phyloP scores from a whole-genome alignment of 768 basidiomycete species.

The Pilatotrama ljubarskyi region DNA sequence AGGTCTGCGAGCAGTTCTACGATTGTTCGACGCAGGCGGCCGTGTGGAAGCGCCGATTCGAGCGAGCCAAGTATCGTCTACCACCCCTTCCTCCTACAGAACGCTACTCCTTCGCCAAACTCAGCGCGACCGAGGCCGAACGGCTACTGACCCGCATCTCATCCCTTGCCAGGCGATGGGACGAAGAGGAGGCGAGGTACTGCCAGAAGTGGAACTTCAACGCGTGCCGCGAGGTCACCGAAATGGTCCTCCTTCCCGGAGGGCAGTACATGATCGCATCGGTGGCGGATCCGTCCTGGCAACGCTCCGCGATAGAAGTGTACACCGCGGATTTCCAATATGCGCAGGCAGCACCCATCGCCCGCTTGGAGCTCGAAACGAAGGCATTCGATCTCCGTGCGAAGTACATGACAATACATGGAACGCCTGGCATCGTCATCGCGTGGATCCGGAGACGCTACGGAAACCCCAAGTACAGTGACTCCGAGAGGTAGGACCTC shows the following conservation, averaged over 20 bases:
- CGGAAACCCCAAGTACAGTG: background rate
- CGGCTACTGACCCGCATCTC: conserved; percentile 59
- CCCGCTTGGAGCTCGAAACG: conserved; percentile 45
- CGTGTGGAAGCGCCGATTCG: conserved; percentile 68
- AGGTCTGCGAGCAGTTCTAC: conserved; percentile 64
- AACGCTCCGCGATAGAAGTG: conserved; percentile 47
- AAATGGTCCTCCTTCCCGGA: conserved; percentile 64
- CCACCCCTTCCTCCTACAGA: conserved; percentile 63
- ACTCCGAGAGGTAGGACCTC: background rate
- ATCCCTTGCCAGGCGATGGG: conserved; percentile 62
- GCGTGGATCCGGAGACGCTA: conserved; percentile 47
- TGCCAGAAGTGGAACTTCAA: conserved; percentile 29
- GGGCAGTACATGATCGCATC: conserved; percentile 70
- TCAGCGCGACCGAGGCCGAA: conserved; percentile 47
- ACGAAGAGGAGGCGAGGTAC: conserved; percentile 38
- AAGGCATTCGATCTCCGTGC: conserved; percentile 62
- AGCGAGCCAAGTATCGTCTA: conserved; percentile 51
- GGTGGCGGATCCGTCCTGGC: conserved; percentile 39
- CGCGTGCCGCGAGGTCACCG: conserved; percentile 39
- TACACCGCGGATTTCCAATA: conserved; percentile 57
- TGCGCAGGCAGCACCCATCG: conserved; percentile 37
- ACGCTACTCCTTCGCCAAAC: conserved; percentile 38
- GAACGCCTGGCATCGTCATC: conserved; percentile 47
- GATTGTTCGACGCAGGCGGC: conserved; percentile 63
- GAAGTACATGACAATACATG: conserved; percentile 47